Evolutionary conservation across 2,329 filamentous ascomycete species (phyloP), one percentile per base, ranked within the genome.

Genomic region (Stagonosporopsis vannaccii): DNA sequence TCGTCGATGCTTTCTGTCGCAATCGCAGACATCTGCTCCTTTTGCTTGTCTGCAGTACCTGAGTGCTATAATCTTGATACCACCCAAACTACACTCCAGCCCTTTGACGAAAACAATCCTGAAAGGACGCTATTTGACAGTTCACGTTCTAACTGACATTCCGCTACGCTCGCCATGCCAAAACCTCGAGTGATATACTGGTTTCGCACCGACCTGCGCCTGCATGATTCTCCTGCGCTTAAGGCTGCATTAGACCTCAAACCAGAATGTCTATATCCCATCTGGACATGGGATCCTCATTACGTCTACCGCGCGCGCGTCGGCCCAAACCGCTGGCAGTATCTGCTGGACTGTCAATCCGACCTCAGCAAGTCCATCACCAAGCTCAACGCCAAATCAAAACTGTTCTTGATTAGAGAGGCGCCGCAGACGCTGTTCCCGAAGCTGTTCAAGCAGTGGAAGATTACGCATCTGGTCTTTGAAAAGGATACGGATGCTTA

Each of bases 241-340:
- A 83, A 87, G 71, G 88, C 89, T 2, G 90, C 90, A 0, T 76
- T 93, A 7, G 87, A 89, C 55, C 80, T 92, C 6, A 80, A 89
- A 0, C 88, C 90, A 1, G 83, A 84, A 48, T 85, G 83, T 19
- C 78, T 93, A 23, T 92, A 88, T 79, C 90, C 89, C 0, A 84
- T 92, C 41, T 93, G 90, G 82, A 91, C 87, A 4, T 93, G 89
- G 88, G 90, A 92, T 70, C 89, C 89, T 53, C 88, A 92, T 71
- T 92, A 92, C 70, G 88, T 92, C 23, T 92, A 91, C 70, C 83
- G 83, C 28, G 85, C 87, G 1, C 83, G 89, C 54, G 89, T 88
- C 4, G 88, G 88, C 0, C 78, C 85, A 8, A 93, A 93, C 67
- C 80, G 90, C 63, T 92, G 89, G 87, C 87, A 90, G 65, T 92